A percentile compares a stretch with the other conserved stretches of the same genome.
These are phyloP conservation scores for Beauveria pseudobassiana DNA, from an alignment of 2,329 filamentous ascomycete species.

Conservation along the genomic window DNA sequence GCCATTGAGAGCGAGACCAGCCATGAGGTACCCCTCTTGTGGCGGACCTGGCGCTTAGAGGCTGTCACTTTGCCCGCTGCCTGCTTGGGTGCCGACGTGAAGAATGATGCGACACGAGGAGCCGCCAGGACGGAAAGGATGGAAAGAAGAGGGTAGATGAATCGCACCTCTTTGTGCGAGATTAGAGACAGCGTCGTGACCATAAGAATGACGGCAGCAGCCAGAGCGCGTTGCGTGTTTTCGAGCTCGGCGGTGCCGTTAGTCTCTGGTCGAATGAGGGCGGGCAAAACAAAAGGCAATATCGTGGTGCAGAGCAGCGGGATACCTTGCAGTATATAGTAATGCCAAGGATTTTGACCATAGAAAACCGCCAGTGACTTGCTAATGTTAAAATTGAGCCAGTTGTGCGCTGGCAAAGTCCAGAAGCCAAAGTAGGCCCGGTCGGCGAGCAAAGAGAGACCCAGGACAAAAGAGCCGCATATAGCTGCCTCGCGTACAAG, in stretches of 20 bases:
- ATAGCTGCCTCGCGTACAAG: conserved; percentile 57
- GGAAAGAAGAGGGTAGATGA: conserved; percentile 88
- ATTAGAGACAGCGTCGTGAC: conserved; percentile 64
- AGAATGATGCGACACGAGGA: conserved; percentile 57
- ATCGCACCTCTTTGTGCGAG: conserved; percentile 94
- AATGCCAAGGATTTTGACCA: conserved; percentile 82
- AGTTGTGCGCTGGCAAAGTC: conserved; percentile 83
- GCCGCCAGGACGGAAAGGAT: conserved; percentile 77
- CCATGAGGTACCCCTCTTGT: conserved; percentile 47
- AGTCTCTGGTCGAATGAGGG: conserved; percentile 47
- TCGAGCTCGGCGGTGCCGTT: conserved; percentile 27
- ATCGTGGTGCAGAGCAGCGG: conserved; percentile 79
- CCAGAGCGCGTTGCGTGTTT: conserved; percentile 31
- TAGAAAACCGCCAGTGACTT: conserved; percentile 90
- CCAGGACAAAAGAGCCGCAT: conserved; percentile 56
- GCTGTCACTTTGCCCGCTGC: conserved; percentile 20
- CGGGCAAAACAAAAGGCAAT: conserved; percentile 65
- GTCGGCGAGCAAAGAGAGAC: conserved; percentile 60
- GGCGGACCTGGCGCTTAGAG: conserved; percentile 32
- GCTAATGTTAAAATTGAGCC: conserved; percentile 83
- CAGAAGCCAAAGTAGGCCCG: conserved; percentile 73
- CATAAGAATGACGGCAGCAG: conserved; percentile 52
- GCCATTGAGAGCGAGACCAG: conserved; percentile 58
- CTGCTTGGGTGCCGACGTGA: conserved; percentile 34
- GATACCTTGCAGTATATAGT: conserved; percentile 85